Evolutionary conservation across 2,329 filamentous ascomycete species (phyloP).

Genomic region (Arthrobotrys megalospora): DNA sequence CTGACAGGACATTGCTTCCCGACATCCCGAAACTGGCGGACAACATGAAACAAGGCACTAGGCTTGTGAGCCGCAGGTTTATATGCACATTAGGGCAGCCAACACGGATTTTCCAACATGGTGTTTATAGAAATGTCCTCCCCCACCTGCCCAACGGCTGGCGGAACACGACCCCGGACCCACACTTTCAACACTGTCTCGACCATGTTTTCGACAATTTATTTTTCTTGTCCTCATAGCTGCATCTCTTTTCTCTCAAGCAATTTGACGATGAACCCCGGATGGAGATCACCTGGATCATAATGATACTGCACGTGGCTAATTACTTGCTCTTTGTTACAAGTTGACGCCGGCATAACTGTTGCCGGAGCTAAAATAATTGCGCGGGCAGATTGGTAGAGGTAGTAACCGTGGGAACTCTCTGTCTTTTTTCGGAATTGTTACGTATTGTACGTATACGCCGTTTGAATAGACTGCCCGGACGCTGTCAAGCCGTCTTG

Average conservation of each 20-base stretch:
- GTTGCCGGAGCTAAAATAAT: slow-evolving; percentile 47
- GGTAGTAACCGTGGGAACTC: slow-evolving; percentile 6
- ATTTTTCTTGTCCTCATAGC: slow-evolving; percentile 14
- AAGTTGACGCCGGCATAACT: slow-evolving; percentile 55
- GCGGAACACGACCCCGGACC: slow-evolving; percentile 58
- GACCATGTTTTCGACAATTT: slow-evolving; percentile 32
- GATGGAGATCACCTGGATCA: slow-evolving; percentile 55
- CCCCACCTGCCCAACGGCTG: slow-evolving; percentile 34
- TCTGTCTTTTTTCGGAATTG: slow-evolving; percentile 6
- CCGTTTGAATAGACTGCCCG: slow-evolving; percentile 12
- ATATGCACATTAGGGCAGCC: slow-evolving; percentile 2
- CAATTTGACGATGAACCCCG: slow-evolving; percentile 15
- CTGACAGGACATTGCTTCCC: slow-evolving; percentile 60
- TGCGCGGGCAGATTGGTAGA: slow-evolving; percentile 6
- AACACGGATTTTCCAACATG: slow-evolving; percentile 58
- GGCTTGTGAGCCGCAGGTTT: slow-evolving; percentile 46
- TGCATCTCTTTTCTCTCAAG: slow-evolving; percentile 1
- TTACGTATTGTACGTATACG: slow-evolving; percentile 26
- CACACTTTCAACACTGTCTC: slow-evolving; percentile 30
- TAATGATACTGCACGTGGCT: slow-evolving; percentile 50
- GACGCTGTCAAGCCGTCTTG: slow-evolving; percentile 48
- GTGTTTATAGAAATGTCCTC: not conserved
- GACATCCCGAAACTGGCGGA: slow-evolving; percentile 59
- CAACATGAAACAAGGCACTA: slow-evolving; percentile 58
- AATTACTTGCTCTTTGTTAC: slow-evolving; percentile 40